Conservation (phyloP, 345 rosid species). For the Schrenkiella parvula region DNA sequence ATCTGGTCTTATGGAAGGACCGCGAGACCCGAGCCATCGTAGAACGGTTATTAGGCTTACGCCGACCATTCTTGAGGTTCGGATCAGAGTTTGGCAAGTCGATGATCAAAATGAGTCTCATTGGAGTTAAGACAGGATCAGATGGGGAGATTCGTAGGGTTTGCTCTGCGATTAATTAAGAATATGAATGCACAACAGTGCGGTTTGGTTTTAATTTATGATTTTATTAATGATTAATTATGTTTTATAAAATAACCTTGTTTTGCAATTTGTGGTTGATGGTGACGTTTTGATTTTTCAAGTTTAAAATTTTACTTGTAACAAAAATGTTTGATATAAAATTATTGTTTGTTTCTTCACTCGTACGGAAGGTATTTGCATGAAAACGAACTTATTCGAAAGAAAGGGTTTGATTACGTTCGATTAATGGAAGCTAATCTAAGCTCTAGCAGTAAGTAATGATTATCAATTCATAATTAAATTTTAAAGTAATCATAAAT, state of each 20-base stretch:
- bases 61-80: constrained; percentile 30
- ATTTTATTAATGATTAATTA: neutral
- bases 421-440: neutral
- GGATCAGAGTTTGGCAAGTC: constrained; percentile 43
- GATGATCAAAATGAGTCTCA: constrained; percentile 60
- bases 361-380: neutral
- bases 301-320: constrained; percentile 24
- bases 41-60: constrained; percentile 26
- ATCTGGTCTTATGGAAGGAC: constrained; percentile 36
- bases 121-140: constrained; percentile 40
- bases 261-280: constrained; percentile 4
- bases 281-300: neutral
- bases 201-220: constrained; percentile 2
- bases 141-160: constrained; percentile 46
- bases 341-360: constrained; percentile 1
- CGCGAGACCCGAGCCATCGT: constrained; percentile 28
- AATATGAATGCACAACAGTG: neutral
- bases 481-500: neutral
- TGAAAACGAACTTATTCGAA: neutral
- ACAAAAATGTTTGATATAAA: neutral
- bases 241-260: constrained; percentile 4
- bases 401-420: neutral
- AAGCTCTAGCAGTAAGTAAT: neutral
- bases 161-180: constrained; percentile 42
- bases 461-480: neutral